Base-by-base conservation (phyloP, 352 stramenopile species). In the Phytopythium sindhum region DNA sequence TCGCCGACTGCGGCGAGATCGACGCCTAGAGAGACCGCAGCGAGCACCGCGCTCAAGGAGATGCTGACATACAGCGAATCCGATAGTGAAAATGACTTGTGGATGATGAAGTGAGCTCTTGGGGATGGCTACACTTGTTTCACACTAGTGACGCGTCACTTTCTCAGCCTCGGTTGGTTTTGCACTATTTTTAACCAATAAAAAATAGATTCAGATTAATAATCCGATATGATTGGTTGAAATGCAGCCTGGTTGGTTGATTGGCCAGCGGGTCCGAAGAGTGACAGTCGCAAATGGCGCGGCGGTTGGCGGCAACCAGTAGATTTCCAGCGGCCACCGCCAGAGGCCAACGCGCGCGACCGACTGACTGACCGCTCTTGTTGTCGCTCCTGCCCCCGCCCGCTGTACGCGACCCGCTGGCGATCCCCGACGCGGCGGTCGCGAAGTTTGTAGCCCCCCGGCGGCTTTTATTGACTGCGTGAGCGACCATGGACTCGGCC, bases 1-100 rank as follows among this genome's bases (percentile, higher is more conserved):
- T 99, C 74, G 79, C 86, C 19, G 97, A 99, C 80, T 99, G 97
- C 66, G 98, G 98, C 45, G 68, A 96, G 56, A 89, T 78, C 67
- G 74, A 88, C 37, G 42, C 7, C 39, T 29, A 26, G 62, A 35
- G 14, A 33, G n/a, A n/a, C n/a, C n/a, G n/a, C n/a, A n/a, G n/a
- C n/a, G n/a, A n/a, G n/a, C n/a, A n/a, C n/a, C n/a, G n/a, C 14
- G 24, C 23, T 4, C 21, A 50, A 50, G 21, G 42, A 50, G 15
- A 50, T n/a, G n/a, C n/a, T n/a, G n/a, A n/a, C n/a, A n/a, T n/a
- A n/a, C n/a, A n/a, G n/a, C 31, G 31, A 10, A 37, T 37, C 33
- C 33, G 33, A 39, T 39, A 39, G 33, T 39, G 33, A 39, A 39
- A 39, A 11, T 39, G 31, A n/a, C n/a, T n/a, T n/a, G 31, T 35